Percentiles rank a stretch among this genome's conserved stretches.
Conservation (phyloP, 2,329 filamentous ascomycete genomes). For the Pezicula carpinea region DNA sequence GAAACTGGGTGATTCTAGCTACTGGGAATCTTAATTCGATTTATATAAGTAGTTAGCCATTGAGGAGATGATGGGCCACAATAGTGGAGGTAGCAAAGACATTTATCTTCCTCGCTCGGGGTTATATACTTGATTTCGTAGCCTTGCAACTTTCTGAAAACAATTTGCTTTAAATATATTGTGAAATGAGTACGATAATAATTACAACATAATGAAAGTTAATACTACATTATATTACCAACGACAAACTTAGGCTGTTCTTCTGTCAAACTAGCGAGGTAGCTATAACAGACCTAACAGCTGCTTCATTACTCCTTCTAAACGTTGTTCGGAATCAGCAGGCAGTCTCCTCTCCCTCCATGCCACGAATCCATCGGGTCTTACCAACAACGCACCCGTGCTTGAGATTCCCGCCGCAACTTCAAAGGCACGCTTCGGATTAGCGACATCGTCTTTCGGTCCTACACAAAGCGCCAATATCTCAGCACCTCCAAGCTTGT, state of each 20-base stretch:
- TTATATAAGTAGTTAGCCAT: too few species aligned
- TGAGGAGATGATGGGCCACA: too few species aligned
- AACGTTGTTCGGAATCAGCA: background rate
- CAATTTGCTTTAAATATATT: too few species aligned
- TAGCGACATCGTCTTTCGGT: constrained; percentile 9
- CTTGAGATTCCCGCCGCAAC: constrained; percentile 23
- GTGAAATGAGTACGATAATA: too few species aligned
- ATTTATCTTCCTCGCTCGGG: too few species aligned
- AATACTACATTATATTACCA: background rate
- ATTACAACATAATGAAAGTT: too few species aligned
- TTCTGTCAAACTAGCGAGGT: background rate
- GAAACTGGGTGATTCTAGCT: too few species aligned
- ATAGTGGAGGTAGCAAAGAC: too few species aligned
- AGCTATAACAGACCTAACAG: background rate
- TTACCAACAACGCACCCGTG: constrained; percentile 27
- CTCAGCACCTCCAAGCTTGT: constrained; percentile 1
- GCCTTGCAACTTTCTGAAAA: too few species aligned
- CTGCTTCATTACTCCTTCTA: background rate
- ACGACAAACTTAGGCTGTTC: background rate
- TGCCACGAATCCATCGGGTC: constrained; percentile 32
- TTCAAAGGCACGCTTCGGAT: constrained; percentile 14
- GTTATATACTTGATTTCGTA: too few species aligned
- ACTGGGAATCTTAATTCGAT: too few species aligned
- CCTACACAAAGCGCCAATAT: constrained; percentile 14
- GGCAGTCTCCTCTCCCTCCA: constrained; percentile 19